Base-by-base conservation (phyloP, 306 rosid genomes). In the Lupinus albus region DNA sequence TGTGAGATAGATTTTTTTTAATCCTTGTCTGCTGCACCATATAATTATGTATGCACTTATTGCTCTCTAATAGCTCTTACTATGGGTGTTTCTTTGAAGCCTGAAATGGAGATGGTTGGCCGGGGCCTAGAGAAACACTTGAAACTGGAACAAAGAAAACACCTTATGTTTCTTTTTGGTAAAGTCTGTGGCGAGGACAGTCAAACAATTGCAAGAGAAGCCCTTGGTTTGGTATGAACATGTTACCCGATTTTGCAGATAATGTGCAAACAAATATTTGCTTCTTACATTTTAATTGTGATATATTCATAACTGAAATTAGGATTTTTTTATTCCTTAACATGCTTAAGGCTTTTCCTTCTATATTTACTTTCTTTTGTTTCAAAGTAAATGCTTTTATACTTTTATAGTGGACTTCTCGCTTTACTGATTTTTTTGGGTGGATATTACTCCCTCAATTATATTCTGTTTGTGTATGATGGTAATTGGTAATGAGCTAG, bases 71-170 rank as follows among this genome's bases (percentile, higher is more conserved):
- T 45, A 36, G 55, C 41, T 16, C 55, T 53, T 70, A 41, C 67
- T 30, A n/a, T 28, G 68, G 72, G 52, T 73, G 49, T 71, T 36
- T 38, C 35, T 68, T 30, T 74, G 30, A 25, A 89, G 98, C 91
- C 98, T 54, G 96, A 92, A 80, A 89, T 92, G 91, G 98, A 92
- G 86, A 92, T 89, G 98, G 96, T 92, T 17, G 87, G 89, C 17
- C 86, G 84, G 36, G 95, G 98, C 72, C 62, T 92, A 73, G 86
- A 73, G 80, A 89, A 87, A 70, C 85, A 87, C 84, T 82, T 89
- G 81, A 87, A 84, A 80, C 62, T 83, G 39, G 93, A 86, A 28
- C 93, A 92, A 67, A 75, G 98, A 39, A 48, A 86, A 73, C 84
- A 78, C 78, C 86, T 92, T 38, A 76, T 92, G 93, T 79, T 73